A percentile compares a stretch with the other conserved stretches of the same genome.
Conservation (phyloP, 2,329 filamentous ascomycete species). For the Cordyceps sp. region DNA sequence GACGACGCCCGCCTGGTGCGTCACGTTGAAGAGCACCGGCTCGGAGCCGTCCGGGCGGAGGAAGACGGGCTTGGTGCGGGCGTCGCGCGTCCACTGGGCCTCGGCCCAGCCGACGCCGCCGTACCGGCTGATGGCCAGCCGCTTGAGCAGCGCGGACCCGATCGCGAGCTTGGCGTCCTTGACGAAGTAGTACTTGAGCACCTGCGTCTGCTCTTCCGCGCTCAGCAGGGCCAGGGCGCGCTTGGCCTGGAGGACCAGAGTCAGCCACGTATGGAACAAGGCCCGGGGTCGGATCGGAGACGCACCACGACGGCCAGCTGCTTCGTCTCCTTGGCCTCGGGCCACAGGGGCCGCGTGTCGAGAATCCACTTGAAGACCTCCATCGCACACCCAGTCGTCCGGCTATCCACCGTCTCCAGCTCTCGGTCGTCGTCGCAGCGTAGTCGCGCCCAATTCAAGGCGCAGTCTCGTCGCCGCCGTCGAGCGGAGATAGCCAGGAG, state of each 20-base stretch:
- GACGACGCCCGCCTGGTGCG: conserved; percentile 63
- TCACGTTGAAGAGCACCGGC: conserved; percentile 54
- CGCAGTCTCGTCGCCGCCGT: no score
- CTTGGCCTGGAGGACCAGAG: no score
- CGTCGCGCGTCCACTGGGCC: conserved; percentile 35
- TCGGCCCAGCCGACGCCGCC: conserved; percentile 40
- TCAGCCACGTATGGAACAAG: no score
- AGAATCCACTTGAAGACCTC: conserved; percentile 44
- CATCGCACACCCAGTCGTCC: no score
- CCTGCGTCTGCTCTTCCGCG: conserved; percentile 35
- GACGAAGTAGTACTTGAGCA: conserved; percentile 47
- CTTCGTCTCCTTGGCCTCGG: conserved; percentile 28
- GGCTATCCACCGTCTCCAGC: no score
- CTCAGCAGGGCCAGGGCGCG: conserved; percentile 35
- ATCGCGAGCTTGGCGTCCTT: conserved; percentile 62
- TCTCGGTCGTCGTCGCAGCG: no score
- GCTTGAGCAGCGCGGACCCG: conserved; percentile 58
- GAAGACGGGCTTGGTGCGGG: conserved; percentile 36
- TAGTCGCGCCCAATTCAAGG: no score
- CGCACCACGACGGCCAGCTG: conserved; percentile 27
- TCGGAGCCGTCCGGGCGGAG: conserved; percentile 25
- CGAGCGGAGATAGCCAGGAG: no score
- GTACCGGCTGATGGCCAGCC: conserved; percentile 45
- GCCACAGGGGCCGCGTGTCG: conserved; percentile 43
- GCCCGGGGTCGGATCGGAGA: no score